Conservation (phyloP, 345 rosid species). For the Linum lewisii region DNA sequence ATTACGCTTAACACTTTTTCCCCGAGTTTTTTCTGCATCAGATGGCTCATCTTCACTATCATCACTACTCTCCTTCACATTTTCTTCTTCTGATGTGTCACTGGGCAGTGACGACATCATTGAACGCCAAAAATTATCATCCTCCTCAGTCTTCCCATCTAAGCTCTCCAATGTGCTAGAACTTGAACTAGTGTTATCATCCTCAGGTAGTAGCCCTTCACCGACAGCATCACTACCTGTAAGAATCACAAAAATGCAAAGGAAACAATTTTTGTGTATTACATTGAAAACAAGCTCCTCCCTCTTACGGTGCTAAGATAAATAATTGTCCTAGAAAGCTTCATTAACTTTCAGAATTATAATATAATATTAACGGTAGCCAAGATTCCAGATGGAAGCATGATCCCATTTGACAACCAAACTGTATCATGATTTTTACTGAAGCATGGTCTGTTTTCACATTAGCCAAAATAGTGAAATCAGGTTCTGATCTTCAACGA, state of each 20-base stretch:
- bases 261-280: not conserved
- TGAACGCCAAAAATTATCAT: constrained; percentile 61
- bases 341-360: too few relatives aligned
- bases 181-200: constrained; percentile 25
- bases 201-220: constrained; percentile 38
- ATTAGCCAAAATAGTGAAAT: too few relatives aligned
- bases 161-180: constrained; percentile 24
- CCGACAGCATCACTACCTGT: constrained; percentile 28
- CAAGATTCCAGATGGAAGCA: too few relatives aligned
- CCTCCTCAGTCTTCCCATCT: constrained; percentile 23
- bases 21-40: constrained; percentile 21
- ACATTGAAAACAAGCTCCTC: not conserved
- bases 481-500: too few relatives aligned
- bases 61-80: constrained; percentile 9
- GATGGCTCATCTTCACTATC: constrained; percentile 36
- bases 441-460: too few relatives aligned
- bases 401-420: too few relatives aligned
- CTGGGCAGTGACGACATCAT: constrained; percentile 29
- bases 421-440: too few relatives aligned
- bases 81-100: constrained; percentile 17
- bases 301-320: too few relatives aligned
- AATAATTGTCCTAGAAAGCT: too few relatives aligned
- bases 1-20: constrained; percentile 38
- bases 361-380: too few relatives aligned
- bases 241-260: not conserved